A percentile compares a stretch with the other conserved stretches of the same genome.
Evolutionary conservation across 1,284 basidiomycete species (phyloP).

Genomic region (Marasmius sp.): DNA sequence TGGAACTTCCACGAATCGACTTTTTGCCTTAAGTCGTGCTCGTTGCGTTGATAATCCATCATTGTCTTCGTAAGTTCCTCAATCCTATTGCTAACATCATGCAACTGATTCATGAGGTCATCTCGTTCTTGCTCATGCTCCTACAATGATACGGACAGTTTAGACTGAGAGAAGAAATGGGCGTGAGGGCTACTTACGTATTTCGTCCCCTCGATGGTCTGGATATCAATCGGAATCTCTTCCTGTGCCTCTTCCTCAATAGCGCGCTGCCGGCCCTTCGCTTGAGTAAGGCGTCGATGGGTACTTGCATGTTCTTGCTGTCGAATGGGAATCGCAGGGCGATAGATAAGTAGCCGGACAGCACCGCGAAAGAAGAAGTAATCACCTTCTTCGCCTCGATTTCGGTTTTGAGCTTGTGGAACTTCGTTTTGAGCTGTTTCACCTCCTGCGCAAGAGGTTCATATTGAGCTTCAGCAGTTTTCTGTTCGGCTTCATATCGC

Average conservation of each 20-base stretch:
- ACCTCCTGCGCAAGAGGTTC: neutral
- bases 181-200: constrained; percentile 33
- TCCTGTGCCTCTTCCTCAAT: constrained; percentile 64
- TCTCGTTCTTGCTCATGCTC: constrained; percentile 55
- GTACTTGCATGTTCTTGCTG: constrained; percentile 27
- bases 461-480: neutral
- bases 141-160: constrained; percentile 30
- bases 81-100: constrained; percentile 42
- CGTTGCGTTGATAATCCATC: constrained; percentile 34
- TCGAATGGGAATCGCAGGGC: neutral
- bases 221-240: constrained; percentile 71
- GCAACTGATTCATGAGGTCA: constrained; percentile 48
- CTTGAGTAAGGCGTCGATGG: constrained; percentile 21
- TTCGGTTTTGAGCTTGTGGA: constrained; percentile 6
- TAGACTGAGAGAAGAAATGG: neutral
- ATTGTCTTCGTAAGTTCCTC: constrained; percentile 42
- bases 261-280: constrained; percentile 26
- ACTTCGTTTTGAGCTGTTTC: neutral
- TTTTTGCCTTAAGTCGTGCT: constrained; percentile 45
- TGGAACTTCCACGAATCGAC: constrained; percentile 47
- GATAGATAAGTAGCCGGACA: neutral
- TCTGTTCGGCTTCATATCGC: constrained; percentile 18
- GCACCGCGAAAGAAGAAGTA: neutral
- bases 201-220: constrained; percentile 61
- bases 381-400: constrained; percentile 18